A percentile compares a stretch with the other conserved stretches of the same genome.
Evolutionary conservation across 2,329 filamentous ascomycete genomes (phyloP).

Genomic region (Dothistroma pini): DNA sequence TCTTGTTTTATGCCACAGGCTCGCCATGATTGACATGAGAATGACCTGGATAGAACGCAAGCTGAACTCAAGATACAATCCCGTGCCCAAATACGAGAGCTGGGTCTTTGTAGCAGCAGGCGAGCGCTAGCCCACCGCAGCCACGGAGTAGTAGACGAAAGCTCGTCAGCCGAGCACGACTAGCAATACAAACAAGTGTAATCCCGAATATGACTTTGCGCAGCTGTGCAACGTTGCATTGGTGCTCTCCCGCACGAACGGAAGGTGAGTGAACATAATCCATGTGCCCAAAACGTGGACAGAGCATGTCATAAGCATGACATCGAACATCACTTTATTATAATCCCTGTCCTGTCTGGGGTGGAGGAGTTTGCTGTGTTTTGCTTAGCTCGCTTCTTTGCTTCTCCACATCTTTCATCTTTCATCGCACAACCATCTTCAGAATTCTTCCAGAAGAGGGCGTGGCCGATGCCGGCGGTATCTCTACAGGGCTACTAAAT

Average conservation of each 20-base stretch:
- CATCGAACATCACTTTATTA: not conserved
- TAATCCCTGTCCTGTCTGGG: not conserved
- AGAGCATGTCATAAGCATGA: not conserved
- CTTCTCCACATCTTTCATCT: constrained; percentile 2
- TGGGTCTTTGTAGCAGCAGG: not conserved
- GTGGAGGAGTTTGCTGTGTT: not conserved
- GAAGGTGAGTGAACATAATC: not conserved
- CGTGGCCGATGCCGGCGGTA: constrained; percentile 11
- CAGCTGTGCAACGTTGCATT: constrained; percentile 4
- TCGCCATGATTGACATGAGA: not conserved
- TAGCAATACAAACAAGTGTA: not conserved
- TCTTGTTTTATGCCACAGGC: not conserved
- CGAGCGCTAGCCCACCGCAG: not conserved
- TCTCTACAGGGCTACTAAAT: constrained; percentile 1
- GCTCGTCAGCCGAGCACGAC: not conserved
- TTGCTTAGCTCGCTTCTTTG: not conserved
- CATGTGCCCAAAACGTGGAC: not conserved
- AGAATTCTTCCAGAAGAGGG: constrained; percentile 17
- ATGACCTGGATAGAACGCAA: not conserved
- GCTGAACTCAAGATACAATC: not conserved
- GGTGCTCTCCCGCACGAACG: not conserved
- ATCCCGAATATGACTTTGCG: not conserved
- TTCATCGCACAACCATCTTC: constrained; percentile 7
- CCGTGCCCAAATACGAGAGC: not conserved
- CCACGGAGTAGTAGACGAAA: not conserved